A percentile compares a stretch with the other conserved stretches of the same genome.
Evolutionary conservation across 331 rosid genomes (phyloP).

Genomic region (Stylosanthes scabra): DNA sequence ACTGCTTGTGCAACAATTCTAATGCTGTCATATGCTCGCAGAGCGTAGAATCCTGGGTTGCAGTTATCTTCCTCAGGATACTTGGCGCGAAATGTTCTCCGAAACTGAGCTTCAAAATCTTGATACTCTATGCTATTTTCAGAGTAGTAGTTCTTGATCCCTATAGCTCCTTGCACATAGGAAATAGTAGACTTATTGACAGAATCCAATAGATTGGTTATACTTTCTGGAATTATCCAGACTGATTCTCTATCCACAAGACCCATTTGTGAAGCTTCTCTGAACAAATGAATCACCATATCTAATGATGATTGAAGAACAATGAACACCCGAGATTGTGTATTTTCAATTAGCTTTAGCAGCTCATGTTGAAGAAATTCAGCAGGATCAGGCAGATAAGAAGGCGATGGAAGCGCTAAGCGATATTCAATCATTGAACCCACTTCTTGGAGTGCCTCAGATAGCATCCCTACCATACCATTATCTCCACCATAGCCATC

Average conservation of each 20-base stretch:
- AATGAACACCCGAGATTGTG: slow-evolving; percentile 62
- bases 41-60: slow-evolving; percentile 57
- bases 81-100: slow-evolving; percentile 30
- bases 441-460: slow-evolving; percentile 59
- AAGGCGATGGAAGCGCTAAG: slow-evolving; percentile 57
- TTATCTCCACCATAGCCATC: slow-evolving; percentile 51
- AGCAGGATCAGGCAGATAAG: slow-evolving; percentile 49
- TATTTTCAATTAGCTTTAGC: slow-evolving; percentile 33
- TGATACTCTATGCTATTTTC: slow-evolving; percentile 38
- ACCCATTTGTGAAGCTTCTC: slow-evolving; percentile 59
- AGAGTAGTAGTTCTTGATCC: slow-evolving; percentile 60
- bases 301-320: slow-evolving; percentile 61
- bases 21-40: slow-evolving; percentile 72
- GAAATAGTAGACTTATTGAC: slow-evolving; percentile 49
- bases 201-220: slow-evolving; percentile 57
- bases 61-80: slow-evolving; percentile 51
- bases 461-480: slow-evolving; percentile 55
- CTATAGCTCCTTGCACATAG: slow-evolving; percentile 69
- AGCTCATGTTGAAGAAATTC: slow-evolving; percentile 46
- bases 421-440: slow-evolving; percentile 59
- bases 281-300: slow-evolving; percentile 59
- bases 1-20: slow-evolving; percentile 47
- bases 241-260: slow-evolving; percentile 59
- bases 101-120: slow-evolving; percentile 48
- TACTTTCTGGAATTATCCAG: slow-evolving; percentile 69